phyloP scores from a whole-genome alignment of 2,329 filamentous ascomycete genomes.

The Neurospora sp. region DNA sequence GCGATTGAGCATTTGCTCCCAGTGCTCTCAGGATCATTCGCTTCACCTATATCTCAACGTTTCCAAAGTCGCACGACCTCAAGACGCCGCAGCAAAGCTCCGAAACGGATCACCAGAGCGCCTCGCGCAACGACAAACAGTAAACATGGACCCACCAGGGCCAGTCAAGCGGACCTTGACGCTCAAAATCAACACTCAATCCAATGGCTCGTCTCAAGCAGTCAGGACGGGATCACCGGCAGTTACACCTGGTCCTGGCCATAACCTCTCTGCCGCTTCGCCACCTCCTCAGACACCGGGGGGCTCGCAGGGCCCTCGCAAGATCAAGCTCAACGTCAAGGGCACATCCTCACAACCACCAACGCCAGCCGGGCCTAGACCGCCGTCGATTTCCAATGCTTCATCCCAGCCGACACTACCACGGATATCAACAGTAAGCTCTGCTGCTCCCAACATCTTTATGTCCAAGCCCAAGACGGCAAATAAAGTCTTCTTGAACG shows the following conservation, averaged over 20 bases:
- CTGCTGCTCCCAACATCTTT: conserved; percentile 9
- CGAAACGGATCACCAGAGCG: not conserved
- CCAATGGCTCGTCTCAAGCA: conserved; percentile 9
- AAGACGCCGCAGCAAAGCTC: not conserved
- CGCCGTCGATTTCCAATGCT: conserved; percentile 3
- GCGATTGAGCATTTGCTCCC: not conserved
- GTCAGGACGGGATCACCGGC: not conserved
- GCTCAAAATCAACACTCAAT: conserved; percentile 20
- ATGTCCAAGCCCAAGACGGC: conserved; percentile 51
- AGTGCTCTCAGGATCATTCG: not conserved
- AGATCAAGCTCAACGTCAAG: conserved; percentile 16
- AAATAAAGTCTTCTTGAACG: conserved; percentile 40
- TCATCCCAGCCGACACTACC: conserved; percentile 8
- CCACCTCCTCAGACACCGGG: conserved; percentile 13
- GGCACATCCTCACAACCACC: conserved; percentile 14
- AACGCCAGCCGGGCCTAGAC: conserved; percentile 15
- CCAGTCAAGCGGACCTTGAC: conserved; percentile 8
- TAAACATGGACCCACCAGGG: not conserved
- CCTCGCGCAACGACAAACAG: not conserved
- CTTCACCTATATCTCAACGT: not conserved
- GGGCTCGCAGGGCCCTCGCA: conserved; percentile 9
- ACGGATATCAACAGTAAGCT: not conserved
- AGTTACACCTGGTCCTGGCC: not conserved
- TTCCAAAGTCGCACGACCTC: not conserved
- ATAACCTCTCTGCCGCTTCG: conserved; percentile 9